Conservation (phyloP, 2,329 filamentous ascomycete genomes). For the Cordyceps cateniannulata region DNA sequence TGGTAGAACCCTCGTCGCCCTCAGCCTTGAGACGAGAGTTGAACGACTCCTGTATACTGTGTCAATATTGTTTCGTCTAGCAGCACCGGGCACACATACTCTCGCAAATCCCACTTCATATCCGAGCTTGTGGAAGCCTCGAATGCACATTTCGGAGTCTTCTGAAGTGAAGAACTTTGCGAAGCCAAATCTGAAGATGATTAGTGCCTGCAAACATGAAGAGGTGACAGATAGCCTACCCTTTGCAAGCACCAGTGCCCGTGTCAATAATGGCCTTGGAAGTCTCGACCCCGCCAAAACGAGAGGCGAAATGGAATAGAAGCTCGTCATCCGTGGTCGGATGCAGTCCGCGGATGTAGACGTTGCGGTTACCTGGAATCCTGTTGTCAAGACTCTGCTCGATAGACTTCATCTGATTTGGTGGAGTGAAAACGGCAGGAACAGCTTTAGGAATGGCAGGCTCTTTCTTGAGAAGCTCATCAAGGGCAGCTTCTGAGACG, state of each 20-base stretch:
- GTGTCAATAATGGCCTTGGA: slow-evolving; percentile 99
- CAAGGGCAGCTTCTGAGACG: slow-evolving; percentile 45
- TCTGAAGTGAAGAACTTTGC: slow-evolving; percentile 87
- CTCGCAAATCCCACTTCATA: slow-evolving; percentile 97
- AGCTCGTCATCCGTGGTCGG: slow-evolving; percentile 93
- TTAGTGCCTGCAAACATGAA: slow-evolving; percentile 22
- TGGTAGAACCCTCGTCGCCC: slow-evolving; percentile 82
- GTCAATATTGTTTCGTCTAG: slow-evolving; percentile 5
- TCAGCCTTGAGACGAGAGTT: slow-evolving; percentile 97
- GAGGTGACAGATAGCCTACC: slow-evolving; percentile 47
- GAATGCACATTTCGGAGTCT: slow-evolving; percentile 92
- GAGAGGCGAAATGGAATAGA: slow-evolving; percentile 71
- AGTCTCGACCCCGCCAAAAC: slow-evolving; percentile 90
- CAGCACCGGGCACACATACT: slow-evolving; percentile 41
- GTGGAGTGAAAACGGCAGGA: slow-evolving; percentile 79
- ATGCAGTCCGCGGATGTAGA: slow-evolving; percentile 94
- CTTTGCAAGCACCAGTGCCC: slow-evolving; percentile 89
- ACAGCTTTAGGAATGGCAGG: slow-evolving; percentile 82
- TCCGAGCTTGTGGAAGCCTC: slow-evolving; percentile 86
- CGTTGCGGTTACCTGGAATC: slow-evolving; percentile 86
- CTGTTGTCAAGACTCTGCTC: slow-evolving; percentile 94
- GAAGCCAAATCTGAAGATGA: slow-evolving; percentile 73
- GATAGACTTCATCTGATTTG: slow-evolving; percentile 79
- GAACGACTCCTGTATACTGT: slow-evolving; percentile 72
- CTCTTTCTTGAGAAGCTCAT: slow-evolving; percentile 64